Evolutionary conservation across 2,329 filamentous ascomycete species (phyloP), one percentile per base, ranked within the genome.

Genomic region (Monilinia fructigena): DNA sequence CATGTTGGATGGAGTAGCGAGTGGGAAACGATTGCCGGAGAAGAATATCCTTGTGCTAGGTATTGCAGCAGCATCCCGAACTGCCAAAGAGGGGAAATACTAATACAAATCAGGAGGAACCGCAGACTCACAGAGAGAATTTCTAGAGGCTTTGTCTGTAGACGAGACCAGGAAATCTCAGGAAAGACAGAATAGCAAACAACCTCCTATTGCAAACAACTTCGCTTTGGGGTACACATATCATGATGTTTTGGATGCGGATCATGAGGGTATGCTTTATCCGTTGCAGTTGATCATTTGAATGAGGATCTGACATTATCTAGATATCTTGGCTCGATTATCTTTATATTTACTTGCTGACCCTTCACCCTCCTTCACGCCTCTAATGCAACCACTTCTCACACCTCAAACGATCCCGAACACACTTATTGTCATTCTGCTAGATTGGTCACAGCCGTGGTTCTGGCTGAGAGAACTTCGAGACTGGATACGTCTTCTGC

Each of bases 381-480:
- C 90, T 42, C 87, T 97, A 65, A 83, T 97, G 68, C 88, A 88
- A 72, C 93, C 93, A 31, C 89, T 97, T 62, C 84, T 97, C 68
- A 96, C 90, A 23, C 88, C 91, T 54, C 86, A 91, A 77, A 89
- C 92, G 8, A 90, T 97, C 75, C 89, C 91, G 40, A 90, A 96
- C 77, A 96, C 91, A 56, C 84, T 96, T 68, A 85, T 98, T 70
- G 91, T 96, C 69, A 88, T 99, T 73, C 82, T 99, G n/a, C 83
- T 99, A 54, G 93, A 97, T 80, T 99, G 95, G 95, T 89, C 91
- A 67, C 88, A 95, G 75, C 95, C 95, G 18, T 97, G 95, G 88
- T 82, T 88, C 69, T 99, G 96, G 92, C 85, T 97, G 75, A 86
- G 92, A 67, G 90, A 97, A 78, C 81, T 99, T 66, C 86, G 92